Conservation (phyloP, 2,329 filamentous ascomycete species). For the Fusarium redolens region DNA sequence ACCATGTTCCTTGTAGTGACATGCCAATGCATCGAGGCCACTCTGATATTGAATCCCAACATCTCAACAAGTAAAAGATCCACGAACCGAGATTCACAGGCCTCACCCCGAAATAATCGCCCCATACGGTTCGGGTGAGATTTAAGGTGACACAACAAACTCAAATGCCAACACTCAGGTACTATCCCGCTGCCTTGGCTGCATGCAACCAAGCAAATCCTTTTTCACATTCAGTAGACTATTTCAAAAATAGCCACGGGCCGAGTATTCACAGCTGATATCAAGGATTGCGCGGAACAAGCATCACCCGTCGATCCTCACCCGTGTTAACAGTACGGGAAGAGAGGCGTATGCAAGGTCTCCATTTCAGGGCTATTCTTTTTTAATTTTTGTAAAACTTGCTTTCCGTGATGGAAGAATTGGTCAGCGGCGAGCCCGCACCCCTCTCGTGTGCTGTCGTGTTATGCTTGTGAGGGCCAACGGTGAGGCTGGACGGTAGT, state of each 20-base stretch:
- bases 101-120: not conserved
- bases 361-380: not conserved
- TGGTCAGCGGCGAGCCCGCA: not conserved
- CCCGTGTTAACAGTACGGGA: not conserved
- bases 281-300: not conserved
- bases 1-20: not conserved
- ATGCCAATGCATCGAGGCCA: not conserved
- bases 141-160: not conserved
- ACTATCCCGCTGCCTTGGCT: conserved; percentile 15
- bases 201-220: conserved; percentile 6
- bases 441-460: conserved; percentile 43
- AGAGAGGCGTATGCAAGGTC: not conserved
- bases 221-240: not conserved
- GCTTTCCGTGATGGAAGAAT: not conserved
- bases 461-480: conserved; percentile 17
- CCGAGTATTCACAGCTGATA: not conserved
- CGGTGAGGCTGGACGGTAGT: conserved; percentile 30
- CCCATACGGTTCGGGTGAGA: not conserved
- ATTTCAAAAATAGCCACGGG: conserved; percentile 21
- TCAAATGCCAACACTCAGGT: not conserved
- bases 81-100: not conserved
- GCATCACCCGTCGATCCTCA: not conserved
- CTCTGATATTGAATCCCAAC: not conserved
- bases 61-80: not conserved
- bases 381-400: not conserved